These are phyloP conservation scores for Leishmania tarentolae DNA, from an alignment of 208 protist genomes.

Conservation along the genomic window DNA sequence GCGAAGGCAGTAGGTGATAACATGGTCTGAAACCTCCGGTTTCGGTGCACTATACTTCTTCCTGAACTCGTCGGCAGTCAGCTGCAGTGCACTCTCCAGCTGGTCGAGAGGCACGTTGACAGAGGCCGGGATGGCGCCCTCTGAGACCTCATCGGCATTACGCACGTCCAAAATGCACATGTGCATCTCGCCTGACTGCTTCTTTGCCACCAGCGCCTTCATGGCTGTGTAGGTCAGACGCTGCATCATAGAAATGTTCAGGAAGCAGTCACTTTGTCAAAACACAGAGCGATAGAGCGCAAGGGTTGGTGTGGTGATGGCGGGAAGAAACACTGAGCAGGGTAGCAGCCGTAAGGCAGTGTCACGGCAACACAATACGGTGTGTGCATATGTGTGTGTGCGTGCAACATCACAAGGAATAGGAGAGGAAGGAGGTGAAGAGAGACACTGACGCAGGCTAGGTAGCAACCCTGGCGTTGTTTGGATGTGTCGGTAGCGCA, in stretches of 20 bases:
- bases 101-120: constrained; percentile 68
- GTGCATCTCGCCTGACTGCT: constrained; percentile 35
- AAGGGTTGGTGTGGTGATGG: background rate
- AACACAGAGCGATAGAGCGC: too few species aligned
- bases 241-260: constrained; percentile 34
- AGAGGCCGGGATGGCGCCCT: constrained; percentile 57
- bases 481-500: background rate
- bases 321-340: background rate
- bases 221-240: constrained; percentile 57
- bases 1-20: constrained; percentile 74
- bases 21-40: constrained; percentile 41
- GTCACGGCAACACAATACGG: background rate
- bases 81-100: constrained; percentile 48
- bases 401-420: background rate
- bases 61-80: constrained; percentile 47
- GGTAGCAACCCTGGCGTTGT: background rate
- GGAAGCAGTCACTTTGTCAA: background rate
- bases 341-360: background rate
- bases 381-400: background rate
- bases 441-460: background rate
- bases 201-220: constrained; percentile 56
- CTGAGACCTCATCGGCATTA: constrained; percentile 49
- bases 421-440: background rate
- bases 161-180: constrained; percentile 73
- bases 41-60: constrained; percentile 40